phyloP scores from a whole-genome alignment of 2,329 filamentous ascomycete genomes.

The Allantophomopsis cytisporea region DNA sequence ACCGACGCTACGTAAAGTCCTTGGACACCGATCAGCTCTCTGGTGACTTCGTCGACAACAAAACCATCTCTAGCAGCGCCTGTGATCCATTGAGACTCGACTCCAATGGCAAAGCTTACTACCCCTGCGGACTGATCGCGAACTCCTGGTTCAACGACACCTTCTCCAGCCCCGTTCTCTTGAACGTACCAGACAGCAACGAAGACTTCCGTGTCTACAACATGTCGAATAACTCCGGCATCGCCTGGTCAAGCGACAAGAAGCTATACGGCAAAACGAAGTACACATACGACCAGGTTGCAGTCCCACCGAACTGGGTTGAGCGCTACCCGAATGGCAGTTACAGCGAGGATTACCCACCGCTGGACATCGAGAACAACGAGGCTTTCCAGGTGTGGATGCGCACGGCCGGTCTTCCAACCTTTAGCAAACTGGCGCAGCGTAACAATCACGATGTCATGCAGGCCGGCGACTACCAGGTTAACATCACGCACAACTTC shows the following conservation, averaged over 20 bases:
- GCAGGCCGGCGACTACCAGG: constrained; percentile 56
- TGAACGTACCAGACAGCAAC: constrained; percentile 32
- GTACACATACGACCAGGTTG: constrained; percentile 51
- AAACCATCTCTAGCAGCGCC: constrained; percentile 50
- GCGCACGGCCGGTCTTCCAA: constrained; percentile 86
- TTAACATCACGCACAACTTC: constrained; percentile 71
- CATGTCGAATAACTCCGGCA: constrained; percentile 60
- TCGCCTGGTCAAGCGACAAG: constrained; percentile 78
- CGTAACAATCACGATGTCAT: constrained; percentile 64
- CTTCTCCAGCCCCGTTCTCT: constrained; percentile 50
- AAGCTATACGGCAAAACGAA: constrained; percentile 61
- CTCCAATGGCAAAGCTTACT: constrained; percentile 55
- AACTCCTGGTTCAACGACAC: constrained; percentile 97
- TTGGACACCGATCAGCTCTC: constrained; percentile 75
- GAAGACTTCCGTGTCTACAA: constrained; percentile 40
- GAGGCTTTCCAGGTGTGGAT: constrained; percentile 97
- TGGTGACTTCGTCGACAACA: constrained; percentile 47
- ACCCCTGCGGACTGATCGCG: constrained; percentile 89
- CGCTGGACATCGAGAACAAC: constrained; percentile 61
- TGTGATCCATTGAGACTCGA: constrained; percentile 61
- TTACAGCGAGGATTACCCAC: constrained; percentile 50
- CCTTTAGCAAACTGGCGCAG: constrained; percentile 86
- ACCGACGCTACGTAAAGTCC: constrained; percentile 88
- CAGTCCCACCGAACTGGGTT: constrained; percentile 80
- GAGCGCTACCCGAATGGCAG: constrained; percentile 59